These are phyloP conservation scores for Penicillium sp. DNA, from an alignment of 2,329 filamentous ascomycete species.

Conservation along the genomic window DNA sequence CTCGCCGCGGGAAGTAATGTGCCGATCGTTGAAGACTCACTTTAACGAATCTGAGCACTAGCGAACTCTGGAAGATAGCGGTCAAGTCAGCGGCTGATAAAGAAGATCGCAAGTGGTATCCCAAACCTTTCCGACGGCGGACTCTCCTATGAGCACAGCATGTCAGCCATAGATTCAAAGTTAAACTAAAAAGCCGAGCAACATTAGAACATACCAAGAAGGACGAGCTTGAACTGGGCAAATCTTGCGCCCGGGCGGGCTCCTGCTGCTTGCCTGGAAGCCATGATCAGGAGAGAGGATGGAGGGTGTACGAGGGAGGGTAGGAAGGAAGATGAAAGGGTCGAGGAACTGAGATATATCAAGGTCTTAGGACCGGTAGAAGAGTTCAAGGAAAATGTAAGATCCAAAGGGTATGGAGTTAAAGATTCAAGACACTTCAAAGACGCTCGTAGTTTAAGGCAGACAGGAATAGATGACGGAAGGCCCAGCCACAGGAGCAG, in stretches of 20 bases:
- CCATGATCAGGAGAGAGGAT: slow-evolving; percentile 57
- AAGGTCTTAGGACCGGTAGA: slow-evolving; percentile 1
- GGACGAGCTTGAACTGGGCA: slow-evolving; percentile 97
- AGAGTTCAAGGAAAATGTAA: slow-evolving; percentile 10
- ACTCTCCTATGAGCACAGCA: slow-evolving; percentile 68
- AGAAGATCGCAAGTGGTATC: slow-evolving; percentile 11
- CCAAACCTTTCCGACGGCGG: slow-evolving; percentile 91
- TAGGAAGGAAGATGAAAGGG: not conserved
- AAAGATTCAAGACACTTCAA: not conserved
- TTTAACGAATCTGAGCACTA: slow-evolving; percentile 98
- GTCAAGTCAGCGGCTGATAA: slow-evolving; percentile 30
- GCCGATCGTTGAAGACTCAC: slow-evolving; percentile 51
- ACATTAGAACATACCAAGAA: slow-evolving; percentile 69
- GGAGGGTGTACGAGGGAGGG: slow-evolving; percentile 5
- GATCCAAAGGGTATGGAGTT: slow-evolving; percentile 12
- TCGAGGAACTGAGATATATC: not conserved
- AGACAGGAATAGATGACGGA: slow-evolving; percentile 36
- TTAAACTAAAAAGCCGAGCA: not conserved
- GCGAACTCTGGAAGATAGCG: slow-evolving; percentile 70
- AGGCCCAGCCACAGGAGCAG: slow-evolving; percentile 34
- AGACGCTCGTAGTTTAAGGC: slow-evolving; percentile 15
- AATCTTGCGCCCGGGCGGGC: slow-evolving; percentile 72
- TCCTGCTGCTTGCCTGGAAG: slow-evolving; percentile 75
- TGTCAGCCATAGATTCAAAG: slow-evolving; percentile 14
- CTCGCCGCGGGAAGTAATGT: not conserved